Evolutionary conservation across 2,329 filamentous ascomycete species (phyloP).

Genomic region (Aspergillus fischeri): DNA sequence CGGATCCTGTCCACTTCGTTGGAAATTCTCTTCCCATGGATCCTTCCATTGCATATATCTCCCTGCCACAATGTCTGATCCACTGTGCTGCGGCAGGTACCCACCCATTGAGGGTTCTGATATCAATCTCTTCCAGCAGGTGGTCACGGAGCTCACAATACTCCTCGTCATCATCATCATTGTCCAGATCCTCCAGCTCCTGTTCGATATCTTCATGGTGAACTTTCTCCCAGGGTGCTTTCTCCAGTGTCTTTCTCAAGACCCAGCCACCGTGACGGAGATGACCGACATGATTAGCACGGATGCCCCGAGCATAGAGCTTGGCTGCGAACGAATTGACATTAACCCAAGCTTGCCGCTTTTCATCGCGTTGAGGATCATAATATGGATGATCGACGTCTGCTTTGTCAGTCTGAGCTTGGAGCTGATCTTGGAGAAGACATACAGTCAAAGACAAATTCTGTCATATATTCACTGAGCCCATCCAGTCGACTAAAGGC

Average conservation of each 20-base stretch:
- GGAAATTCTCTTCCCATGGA: background rate
- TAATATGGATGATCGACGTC: background rate
- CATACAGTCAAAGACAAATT: constrained; percentile 1
- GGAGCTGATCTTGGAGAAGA: background rate
- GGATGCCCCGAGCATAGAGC: background rate
- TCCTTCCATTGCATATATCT: background rate
- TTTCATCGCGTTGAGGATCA: background rate
- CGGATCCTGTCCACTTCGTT: background rate
- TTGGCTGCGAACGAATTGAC: background rate
- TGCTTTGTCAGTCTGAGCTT: background rate
- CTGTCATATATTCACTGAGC: background rate
- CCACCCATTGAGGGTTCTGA: constrained; percentile 2
- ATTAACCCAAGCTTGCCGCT: background rate
- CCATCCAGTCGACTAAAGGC: background rate
- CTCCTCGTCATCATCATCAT: background rate
- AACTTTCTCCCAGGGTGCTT: background rate
- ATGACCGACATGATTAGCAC: background rate
- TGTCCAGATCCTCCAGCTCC: background rate
- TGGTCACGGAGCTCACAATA: background rate
- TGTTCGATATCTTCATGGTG: background rate
- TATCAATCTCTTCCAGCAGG: background rate
- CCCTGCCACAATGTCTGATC: constrained; percentile 1
- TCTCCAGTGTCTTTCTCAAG: background rate
- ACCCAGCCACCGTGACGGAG: background rate
- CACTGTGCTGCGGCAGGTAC: constrained; percentile 5